Evolutionary conservation across 2,329 filamentous ascomycete species (phyloP).

Genomic region (Tolypocladium cylindrosporum): DNA sequence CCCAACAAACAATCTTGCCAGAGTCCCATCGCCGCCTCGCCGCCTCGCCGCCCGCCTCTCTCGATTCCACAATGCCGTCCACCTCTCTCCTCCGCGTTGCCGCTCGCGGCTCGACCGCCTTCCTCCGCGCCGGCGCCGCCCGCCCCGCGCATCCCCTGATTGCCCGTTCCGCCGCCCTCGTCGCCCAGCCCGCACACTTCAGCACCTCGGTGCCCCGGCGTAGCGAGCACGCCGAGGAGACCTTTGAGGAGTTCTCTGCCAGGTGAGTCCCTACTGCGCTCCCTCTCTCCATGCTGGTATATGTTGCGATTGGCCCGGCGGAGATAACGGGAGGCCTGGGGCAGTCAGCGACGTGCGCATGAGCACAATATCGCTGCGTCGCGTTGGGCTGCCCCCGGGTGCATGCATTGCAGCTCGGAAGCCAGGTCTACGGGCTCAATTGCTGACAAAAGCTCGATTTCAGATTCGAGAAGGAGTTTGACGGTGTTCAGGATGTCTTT

Average conservation of each 20-base stretch:
- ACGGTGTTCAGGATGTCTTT: conserved; percentile 94
- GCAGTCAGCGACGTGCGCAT: not conserved
- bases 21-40: conserved; percentile 11
- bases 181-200: conserved; percentile 39
- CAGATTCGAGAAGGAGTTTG: conserved; percentile 99
- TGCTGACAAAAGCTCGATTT: conserved; percentile 5
- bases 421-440: not conserved
- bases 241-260: conserved; percentile 96
- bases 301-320: not conserved
- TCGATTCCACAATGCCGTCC: conserved; percentile 46
- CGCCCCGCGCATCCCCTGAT: conserved; percentile 45
- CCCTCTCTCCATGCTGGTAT: not conserved
- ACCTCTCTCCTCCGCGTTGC: conserved; percentile 60
- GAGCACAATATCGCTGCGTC: not conserved
- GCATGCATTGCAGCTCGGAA: not conserved
- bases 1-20: conserved; percentile 9
- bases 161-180: conserved; percentile 40
- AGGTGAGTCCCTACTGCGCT: conserved; percentile 54
- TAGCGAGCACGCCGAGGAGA: conserved; percentile 77
- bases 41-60: conserved; percentile 16
- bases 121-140: conserved; percentile 55
- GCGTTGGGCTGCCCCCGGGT: not conserved
- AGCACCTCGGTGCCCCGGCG: conserved; percentile 50
- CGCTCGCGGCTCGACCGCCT: conserved; percentile 53
- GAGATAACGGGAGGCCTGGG: conserved; percentile 3